phyloP scores from a whole-genome alignment of 2,329 filamentous ascomycete genomes.

The Diaporthe nobilis region DNA sequence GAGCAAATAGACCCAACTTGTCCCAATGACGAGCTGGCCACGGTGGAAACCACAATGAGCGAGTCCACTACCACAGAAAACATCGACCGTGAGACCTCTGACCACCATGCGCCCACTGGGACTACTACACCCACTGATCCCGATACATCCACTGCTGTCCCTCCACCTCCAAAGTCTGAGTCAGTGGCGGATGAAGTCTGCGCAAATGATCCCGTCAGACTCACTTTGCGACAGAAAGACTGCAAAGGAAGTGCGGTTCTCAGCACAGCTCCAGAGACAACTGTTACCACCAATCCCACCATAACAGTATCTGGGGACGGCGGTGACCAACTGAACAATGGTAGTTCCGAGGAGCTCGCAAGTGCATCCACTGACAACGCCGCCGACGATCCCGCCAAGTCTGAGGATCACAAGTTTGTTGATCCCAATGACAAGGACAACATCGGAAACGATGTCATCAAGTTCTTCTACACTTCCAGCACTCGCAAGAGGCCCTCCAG shows the following conservation, averaged over 20 bases:
- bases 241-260: neutral
- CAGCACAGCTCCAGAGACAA: neutral
- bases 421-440: constrained; percentile 36
- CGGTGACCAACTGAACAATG: neutral
- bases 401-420: constrained; percentile 16
- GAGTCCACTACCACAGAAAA: neutral
- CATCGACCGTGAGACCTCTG: neutral
- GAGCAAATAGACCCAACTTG: neutral
- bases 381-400: neutral
- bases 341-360: neutral
- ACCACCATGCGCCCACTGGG: neutral
- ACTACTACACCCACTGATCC: neutral
- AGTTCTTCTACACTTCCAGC: constrained; percentile 37
- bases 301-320: neutral
- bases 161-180: neutral
- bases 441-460: constrained; percentile 26
- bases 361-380: neutral
- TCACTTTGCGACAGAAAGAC: neutral
- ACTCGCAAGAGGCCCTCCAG: constrained; percentile 13
- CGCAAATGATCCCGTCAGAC: neutral
- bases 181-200: neutral
- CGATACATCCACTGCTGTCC: too few species aligned
- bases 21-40: neutral
- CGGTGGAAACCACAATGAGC: neutral
- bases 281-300: neutral